Evolutionary conservation across 192 early-diverging fungal species (phyloP), one percentile per base, ranked within the genome.

Genomic region (Podila clonocystis): DNA sequence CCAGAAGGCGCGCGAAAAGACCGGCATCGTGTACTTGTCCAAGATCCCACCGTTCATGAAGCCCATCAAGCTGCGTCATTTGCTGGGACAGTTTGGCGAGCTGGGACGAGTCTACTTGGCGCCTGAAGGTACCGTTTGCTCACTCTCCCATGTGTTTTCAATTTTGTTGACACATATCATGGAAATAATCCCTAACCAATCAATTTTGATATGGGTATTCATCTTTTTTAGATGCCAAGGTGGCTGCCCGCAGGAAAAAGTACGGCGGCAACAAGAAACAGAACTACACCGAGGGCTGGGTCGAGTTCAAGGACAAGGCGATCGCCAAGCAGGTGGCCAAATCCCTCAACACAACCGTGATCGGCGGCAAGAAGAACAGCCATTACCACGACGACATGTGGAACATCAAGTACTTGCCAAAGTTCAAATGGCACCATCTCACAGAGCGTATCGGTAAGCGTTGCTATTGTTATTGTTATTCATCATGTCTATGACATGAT

Each of bases 361-460:
- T 99, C 84, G 89, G 92, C 9, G 94, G 94, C 31, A 97, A 96
- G 70, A 96, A 95, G 82, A 88, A 93, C 36, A 90, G 87, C 58
- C 88, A 87, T 64, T 96, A 95, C 80, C 94, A 97, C 83, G 96
- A 98, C 74, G 96, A 98, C 63, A 84, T 98, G 74, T 99, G 98
- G 98, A 98, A 94, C 78, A 92, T 99, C 61, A 96, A 96, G 83
- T 99, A 99, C 71, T 82, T 99, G 36, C 93, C 96, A 36, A 91
- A 92, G 62, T 99, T 99, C 86, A 99, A 99, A 75, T 99, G 98
- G 98, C 84, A 92, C 50, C 93, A 99, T 74, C 82, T 99, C 62
- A 95, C 95, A 17, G 98, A 97, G 69, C 95, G 97, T 82, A 91
- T 98, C 49, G 93, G 75, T 95, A 93, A n/a, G n/a, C n/a, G n/a